Evolutionary conservation across 495 filamentous ascomycete genomes (phyloP).

Genomic region (Neurospora terricola): DNA sequence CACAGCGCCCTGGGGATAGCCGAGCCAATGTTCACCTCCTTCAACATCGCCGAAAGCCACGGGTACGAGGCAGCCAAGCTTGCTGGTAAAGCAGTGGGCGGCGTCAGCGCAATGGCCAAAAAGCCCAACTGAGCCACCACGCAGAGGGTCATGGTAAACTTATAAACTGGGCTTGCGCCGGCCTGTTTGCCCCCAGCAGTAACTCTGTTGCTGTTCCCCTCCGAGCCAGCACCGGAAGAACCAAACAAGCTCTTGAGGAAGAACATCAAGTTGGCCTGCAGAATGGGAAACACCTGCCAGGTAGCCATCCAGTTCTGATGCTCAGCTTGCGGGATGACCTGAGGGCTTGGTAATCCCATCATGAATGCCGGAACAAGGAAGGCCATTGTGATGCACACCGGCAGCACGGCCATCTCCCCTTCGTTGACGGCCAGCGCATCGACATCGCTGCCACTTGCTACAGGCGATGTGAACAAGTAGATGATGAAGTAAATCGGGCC

Average conservation of each 20-base stretch:
- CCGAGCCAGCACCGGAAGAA: not conserved
- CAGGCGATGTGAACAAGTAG: slow-evolving; percentile 45
- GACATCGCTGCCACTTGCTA: slow-evolving; percentile 30
- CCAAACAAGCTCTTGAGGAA: slow-evolving; percentile 15
- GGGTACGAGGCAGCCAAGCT: slow-evolving; percentile 18
- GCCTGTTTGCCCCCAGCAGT: slow-evolving; percentile 23
- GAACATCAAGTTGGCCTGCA: slow-evolving; percentile 27
- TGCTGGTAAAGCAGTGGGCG: slow-evolving; percentile 35
- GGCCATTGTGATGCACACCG: slow-evolving; percentile 37
- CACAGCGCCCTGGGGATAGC: slow-evolving; percentile 18
- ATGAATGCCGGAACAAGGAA: slow-evolving; percentile 42
- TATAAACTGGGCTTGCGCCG: slow-evolving; percentile 42
- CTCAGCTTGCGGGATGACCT: slow-evolving; percentile 29
- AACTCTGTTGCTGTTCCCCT: not conserved
- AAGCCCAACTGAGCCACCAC: slow-evolving; percentile 34
- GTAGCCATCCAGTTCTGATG: slow-evolving; percentile 50
- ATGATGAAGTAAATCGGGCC: slow-evolving; percentile 42
- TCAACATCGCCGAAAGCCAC: slow-evolving; percentile 14
- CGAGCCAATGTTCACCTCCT: slow-evolving; percentile 31
- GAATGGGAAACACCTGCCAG: slow-evolving; percentile 52
- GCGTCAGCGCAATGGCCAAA: slow-evolving; percentile 34
- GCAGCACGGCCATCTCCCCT: slow-evolving; percentile 35
- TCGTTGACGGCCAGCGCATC: slow-evolving; percentile 32
- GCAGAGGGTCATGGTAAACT: slow-evolving; percentile 40
- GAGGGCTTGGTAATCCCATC: slow-evolving; percentile 43